Conservation (phyloP, 2,329 filamentous ascomycete genomes). For the Fusarium succisae region DNA sequence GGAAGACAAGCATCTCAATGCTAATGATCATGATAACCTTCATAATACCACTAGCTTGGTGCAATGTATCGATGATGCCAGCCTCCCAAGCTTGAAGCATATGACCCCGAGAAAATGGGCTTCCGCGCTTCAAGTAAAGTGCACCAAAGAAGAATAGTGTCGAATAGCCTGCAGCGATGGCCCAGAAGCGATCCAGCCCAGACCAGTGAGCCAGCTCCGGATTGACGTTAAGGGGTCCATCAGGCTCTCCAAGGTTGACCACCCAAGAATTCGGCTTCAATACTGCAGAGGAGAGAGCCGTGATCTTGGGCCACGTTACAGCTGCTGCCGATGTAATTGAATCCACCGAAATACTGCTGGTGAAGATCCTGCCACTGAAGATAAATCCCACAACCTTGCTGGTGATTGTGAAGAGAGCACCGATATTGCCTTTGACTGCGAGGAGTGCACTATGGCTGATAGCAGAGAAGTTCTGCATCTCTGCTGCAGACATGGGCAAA, state of each 20-base stretch:
- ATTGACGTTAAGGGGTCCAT: constrained; percentile 55
- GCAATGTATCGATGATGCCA: constrained; percentile 80
- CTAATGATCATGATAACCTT: constrained; percentile 99
- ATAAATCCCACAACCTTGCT: constrained; percentile 55
- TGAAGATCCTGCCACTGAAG: constrained; percentile 54
- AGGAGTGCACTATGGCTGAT: constrained; percentile 77
- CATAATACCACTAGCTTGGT: constrained; percentile 95
- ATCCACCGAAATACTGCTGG: constrained; percentile 18
- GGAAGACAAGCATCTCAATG: constrained; percentile 98
- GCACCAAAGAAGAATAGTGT: constrained; percentile 79
- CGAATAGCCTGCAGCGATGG: constrained; percentile 83
- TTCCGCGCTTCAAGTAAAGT: constrained; percentile 80
- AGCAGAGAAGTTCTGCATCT: constrained; percentile 80
- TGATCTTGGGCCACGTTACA: constrained; percentile 27
- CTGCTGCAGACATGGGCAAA: constrained; percentile 62
- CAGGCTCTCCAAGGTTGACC: constrained; percentile 61
- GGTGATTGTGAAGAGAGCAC: constrained; percentile 51
- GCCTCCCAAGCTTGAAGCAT: constrained; percentile 75
- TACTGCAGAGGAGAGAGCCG: constrained; percentile 42
- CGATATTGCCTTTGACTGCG: constrained; percentile 64
- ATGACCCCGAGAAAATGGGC: constrained; percentile 69
- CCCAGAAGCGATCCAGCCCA: constrained; percentile 70
- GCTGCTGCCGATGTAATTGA: constrained; percentile 10
- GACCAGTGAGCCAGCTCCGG: constrained; percentile 74
- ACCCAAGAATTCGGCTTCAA: constrained; percentile 66